phyloP scores from a whole-genome alignment of 805 yeast species.

The Ogataea wickerhamii region DNA sequence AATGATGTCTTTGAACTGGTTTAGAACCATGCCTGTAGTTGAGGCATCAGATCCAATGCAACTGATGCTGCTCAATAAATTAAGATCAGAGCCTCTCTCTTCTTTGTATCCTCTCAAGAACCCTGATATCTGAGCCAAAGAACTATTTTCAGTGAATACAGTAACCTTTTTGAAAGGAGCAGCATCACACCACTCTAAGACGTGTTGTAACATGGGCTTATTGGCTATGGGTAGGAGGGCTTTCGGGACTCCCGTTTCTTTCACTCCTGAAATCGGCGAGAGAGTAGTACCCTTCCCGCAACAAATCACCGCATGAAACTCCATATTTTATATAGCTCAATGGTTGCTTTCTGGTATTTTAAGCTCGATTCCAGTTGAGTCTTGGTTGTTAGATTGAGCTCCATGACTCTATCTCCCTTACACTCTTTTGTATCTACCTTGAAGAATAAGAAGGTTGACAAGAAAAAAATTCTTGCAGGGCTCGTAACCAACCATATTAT shows the following conservation, averaged over 20 bases:
- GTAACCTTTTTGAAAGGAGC: conserved; percentile 74
- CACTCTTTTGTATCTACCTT: too few species aligned
- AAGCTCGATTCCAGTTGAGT: too few species aligned
- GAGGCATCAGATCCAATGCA: conserved; percentile 44
- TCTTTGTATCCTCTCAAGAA: conserved; percentile 47
- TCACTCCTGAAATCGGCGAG: conserved; percentile 63
- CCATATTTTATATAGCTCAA: too few species aligned
- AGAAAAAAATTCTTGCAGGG: too few species aligned
- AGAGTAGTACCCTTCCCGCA: conserved; percentile 82
- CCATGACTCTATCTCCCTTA: too few species aligned
- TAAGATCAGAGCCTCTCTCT: conserved; percentile 35
- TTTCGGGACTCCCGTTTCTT: conserved; percentile 68
- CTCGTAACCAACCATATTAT: too few species aligned
- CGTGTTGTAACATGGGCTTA: conserved; percentile 82
- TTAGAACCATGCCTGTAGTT: conserved; percentile 61
- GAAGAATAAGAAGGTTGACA: too few species aligned
- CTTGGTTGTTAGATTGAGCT: too few species aligned
- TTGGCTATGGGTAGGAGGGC: conserved; percentile 89
- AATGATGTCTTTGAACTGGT: conserved; percentile 42
- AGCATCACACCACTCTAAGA: conserved; percentile 87
- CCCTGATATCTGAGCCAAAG: conserved; percentile 42
- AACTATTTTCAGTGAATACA: conserved; percentile 49
- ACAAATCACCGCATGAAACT: conserved; percentile 83
- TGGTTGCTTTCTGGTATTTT: too few species aligned
- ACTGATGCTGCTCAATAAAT: conserved; percentile 35